phyloP scores from a whole-genome alignment of 148 eudicot species.

The Rhododendron simsii region DNA sequence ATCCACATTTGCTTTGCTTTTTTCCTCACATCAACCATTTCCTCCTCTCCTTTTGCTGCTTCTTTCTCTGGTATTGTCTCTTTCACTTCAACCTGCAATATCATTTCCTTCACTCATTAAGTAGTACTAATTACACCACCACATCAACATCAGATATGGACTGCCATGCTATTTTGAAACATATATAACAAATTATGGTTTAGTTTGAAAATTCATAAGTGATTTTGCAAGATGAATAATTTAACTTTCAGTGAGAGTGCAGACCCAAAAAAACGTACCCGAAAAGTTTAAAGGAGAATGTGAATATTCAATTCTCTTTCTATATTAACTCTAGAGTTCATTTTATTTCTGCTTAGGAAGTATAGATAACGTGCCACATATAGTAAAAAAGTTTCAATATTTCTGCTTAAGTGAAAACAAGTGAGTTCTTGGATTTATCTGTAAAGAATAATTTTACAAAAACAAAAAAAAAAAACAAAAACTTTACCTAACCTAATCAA shows the following conservation, averaged over 20 bases:
- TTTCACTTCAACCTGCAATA: constrained; percentile 49
- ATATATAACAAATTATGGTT: not conserved
- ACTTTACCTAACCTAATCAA: not conserved
- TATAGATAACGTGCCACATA: not conserved
- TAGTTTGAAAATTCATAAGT: not conserved
- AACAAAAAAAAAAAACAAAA: not conserved
- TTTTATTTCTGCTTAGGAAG: not conserved
- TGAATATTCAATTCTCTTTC: not conserved
- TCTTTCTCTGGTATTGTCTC: constrained; percentile 31
- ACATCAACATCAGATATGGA: not conserved
- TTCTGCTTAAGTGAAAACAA: not conserved
- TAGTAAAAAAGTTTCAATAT: too few relatives aligned
- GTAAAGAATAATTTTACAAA: too few relatives aligned
- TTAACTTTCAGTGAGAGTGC: not conserved
- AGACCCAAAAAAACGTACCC: not conserved
- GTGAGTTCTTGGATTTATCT: not conserved
- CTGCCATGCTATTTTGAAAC: not conserved
- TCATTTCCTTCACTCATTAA: not conserved
- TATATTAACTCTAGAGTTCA: not conserved
- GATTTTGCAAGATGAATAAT: not conserved
- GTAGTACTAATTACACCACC: not conserved
- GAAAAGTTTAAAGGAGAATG: not conserved
- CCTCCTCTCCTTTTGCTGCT: constrained; percentile 17
- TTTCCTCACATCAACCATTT: constrained; percentile 15
- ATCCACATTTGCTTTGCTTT: constrained; percentile 26